Percentiles rank a stretch among this genome's conserved stretches.
phyloP scores from a whole-genome alignment of 2,329 filamentous ascomycete genomes.

The Fusarium nurragi region DNA sequence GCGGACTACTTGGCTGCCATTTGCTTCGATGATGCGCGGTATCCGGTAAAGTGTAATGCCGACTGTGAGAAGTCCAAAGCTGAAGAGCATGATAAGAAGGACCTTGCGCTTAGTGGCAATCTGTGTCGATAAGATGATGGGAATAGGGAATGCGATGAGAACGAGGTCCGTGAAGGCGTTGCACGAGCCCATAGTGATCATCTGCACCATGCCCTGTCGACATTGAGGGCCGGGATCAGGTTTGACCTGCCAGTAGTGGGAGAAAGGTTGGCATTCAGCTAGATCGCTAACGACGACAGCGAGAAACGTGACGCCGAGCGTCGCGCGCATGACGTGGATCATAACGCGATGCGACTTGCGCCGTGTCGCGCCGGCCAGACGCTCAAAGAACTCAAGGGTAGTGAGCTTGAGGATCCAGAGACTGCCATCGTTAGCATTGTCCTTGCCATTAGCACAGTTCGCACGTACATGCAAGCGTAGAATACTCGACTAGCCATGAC shows the following conservation, averaged over 20 bases:
- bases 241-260: constrained; percentile 77
- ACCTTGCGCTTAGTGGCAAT: constrained; percentile 80
- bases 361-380: constrained; percentile 82
- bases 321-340: constrained; percentile 74
- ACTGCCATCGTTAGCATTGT: constrained; percentile 55
- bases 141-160: constrained; percentile 84
- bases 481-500: constrained; percentile 83
- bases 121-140: constrained; percentile 81
- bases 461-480: constrained; percentile 82
- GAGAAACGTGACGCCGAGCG: constrained; percentile 77
- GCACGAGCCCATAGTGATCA: constrained; percentile 83
- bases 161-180: constrained; percentile 87
- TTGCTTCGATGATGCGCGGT: constrained; percentile 72
- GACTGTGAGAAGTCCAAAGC: constrained; percentile 78
- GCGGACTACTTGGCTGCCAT: constrained; percentile 81
- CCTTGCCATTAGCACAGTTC: rapidly evolving
- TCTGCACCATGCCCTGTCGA: constrained; percentile 82
- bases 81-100: constrained; percentile 80
- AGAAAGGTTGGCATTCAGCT: constrained; percentile 79
- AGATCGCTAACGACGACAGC: constrained; percentile 82
- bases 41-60: constrained; percentile 80
- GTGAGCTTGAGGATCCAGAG: constrained; percentile 91
- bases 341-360: constrained; percentile 75
- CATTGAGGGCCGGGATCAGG: constrained; percentile 86
- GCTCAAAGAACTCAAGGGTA: constrained; percentile 87